Conservation (phyloP, 768 basidiomycete genomes). For the Serendipita vermifera region DNA sequence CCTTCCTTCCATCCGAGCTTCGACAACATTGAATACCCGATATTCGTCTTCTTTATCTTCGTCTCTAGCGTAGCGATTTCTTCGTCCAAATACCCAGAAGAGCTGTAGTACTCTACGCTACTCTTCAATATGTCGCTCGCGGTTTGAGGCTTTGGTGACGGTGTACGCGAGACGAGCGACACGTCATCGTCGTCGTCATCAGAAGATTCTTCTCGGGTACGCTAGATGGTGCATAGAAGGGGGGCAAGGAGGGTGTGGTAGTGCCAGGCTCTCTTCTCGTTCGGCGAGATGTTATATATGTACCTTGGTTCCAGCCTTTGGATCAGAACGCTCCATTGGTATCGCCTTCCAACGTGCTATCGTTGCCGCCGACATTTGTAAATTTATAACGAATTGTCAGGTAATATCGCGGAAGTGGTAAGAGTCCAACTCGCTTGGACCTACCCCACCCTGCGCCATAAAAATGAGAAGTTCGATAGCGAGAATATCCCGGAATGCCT, state of each 20-base stretch:
- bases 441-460: too few relatives aligned
- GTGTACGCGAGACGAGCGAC: slow-evolving; percentile 60
- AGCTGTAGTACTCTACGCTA: slow-evolving; percentile 34
- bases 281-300: slow-evolving; percentile 34
- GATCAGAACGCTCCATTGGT: slow-evolving; percentile 31
- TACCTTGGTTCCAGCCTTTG: slow-evolving; percentile 44
- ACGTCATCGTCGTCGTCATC: slow-evolving; percentile 44
- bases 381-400: too few relatives aligned
- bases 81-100: slow-evolving; percentile 46
- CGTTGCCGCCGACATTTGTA: slow-evolving; percentile 48
- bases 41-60: slow-evolving; percentile 64
- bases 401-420: not conserved
- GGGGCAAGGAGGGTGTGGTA: not conserved
- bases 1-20: slow-evolving; percentile 79
- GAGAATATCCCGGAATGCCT: too few relatives aligned
- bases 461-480: too few relatives aligned
- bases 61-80: slow-evolving; percentile 75
- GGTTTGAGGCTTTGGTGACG: slow-evolving; percentile 42
- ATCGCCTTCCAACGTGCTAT: slow-evolving; percentile 66
- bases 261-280: not conserved
- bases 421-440: too few relatives aligned
- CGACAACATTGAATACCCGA: slow-evolving; percentile 65
- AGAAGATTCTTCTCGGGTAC: slow-evolving; percentile 5
- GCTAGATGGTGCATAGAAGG: slow-evolving; percentile 1
- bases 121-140: slow-evolving; percentile 41